A percentile compares a stretch with the other conserved stretches of the same genome.
Conservation (phyloP, 1,139 yeast species). For the Hyphopichia fennica region DNA sequence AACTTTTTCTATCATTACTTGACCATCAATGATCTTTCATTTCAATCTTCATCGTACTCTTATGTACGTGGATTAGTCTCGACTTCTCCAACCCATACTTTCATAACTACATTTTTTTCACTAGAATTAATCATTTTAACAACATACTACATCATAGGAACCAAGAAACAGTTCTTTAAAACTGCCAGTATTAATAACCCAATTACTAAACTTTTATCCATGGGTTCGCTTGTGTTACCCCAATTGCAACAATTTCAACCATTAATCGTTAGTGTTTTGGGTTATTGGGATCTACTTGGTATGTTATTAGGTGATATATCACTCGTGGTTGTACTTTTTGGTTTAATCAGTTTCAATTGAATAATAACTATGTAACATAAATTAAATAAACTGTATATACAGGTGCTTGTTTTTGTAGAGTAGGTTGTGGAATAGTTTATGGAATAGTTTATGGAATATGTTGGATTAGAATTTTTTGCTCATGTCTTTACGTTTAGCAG, state of each 20-base stretch:
- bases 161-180: slow-evolving; percentile 24
- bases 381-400: neutral
- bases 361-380: neutral
- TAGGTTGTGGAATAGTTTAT: too few relatives aligned
- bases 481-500: slow-evolving; percentile 43
- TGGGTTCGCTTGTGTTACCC: slow-evolving; percentile 41
- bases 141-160: slow-evolving; percentile 30
- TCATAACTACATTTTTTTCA: slow-evolving; percentile 32
- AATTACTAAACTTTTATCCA: slow-evolving; percentile 29
- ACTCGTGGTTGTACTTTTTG: slow-evolving; percentile 41
- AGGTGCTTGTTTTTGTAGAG: neutral
- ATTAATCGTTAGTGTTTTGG: slow-evolving; percentile 27
- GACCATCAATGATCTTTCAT: slow-evolving; percentile 15
- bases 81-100: slow-evolving; percentile 16
- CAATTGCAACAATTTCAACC: slow-evolving; percentile 30
- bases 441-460: too few relatives aligned
- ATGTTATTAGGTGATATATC: slow-evolving; percentile 41
- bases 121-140: slow-evolving; percentile 36
- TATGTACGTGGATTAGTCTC: slow-evolving; percentile 25
- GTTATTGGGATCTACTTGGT: slow-evolving; percentile 38
- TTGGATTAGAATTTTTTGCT: slow-evolving; percentile 19
- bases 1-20: slow-evolving; percentile 39
- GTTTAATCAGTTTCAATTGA: slow-evolving; percentile 28
- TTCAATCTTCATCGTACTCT: slow-evolving; percentile 31
- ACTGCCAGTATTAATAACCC: slow-evolving; percentile 25